These are phyloP conservation scores for Phytophthora uliginosa DNA, from an alignment of 352 stramenopile genomes.

Conservation along the genomic window DNA sequence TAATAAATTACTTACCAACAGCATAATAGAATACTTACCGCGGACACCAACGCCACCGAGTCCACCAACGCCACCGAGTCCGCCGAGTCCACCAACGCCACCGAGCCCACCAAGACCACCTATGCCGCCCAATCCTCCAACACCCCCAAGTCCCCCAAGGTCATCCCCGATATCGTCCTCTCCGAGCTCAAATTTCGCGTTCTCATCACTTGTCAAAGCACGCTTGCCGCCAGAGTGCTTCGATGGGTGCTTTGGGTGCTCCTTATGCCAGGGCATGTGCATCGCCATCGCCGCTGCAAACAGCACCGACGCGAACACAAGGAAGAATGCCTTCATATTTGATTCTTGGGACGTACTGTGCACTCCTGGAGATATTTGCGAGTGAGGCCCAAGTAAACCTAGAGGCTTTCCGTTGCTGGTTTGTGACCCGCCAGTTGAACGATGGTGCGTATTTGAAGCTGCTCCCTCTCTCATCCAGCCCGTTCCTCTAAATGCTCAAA, in stretches of 20 bases:
- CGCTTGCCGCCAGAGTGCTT: constrained; percentile 9
- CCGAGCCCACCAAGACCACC: constrained; percentile 8
- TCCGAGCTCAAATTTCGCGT: constrained; percentile 1
- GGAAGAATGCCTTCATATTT: constrained; percentile 32
- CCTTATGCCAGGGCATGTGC: constrained; percentile 10
- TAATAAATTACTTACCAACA: background rate
- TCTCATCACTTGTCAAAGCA: constrained; percentile 13
- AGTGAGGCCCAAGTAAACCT: constrained; percentile 13
- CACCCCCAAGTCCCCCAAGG: background rate
- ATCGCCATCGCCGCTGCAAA: constrained; percentile 19
- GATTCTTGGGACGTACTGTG: constrained; percentile 2
- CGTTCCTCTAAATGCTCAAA: constrained; percentile 4
- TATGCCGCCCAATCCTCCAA: constrained; percentile 6
- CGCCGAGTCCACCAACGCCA: constrained; percentile 5
- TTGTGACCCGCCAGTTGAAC: constrained; percentile 18
- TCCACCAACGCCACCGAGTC: constrained; percentile 10
- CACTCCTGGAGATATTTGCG: constrained; percentile 9
- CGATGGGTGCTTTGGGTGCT: constrained; percentile 5
- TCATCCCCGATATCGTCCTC: background rate
- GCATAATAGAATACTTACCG: constrained; percentile 9
- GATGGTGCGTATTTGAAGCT: constrained; percentile 15
- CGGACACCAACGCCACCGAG: constrained; percentile 20
- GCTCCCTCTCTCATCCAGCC: constrained; percentile 14
- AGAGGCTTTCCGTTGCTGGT: background rate
- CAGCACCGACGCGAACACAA: constrained; percentile 18